Conservation (phyloP, 768 basidiomycete genomes). For the Naganishia randhawae region DNA sequence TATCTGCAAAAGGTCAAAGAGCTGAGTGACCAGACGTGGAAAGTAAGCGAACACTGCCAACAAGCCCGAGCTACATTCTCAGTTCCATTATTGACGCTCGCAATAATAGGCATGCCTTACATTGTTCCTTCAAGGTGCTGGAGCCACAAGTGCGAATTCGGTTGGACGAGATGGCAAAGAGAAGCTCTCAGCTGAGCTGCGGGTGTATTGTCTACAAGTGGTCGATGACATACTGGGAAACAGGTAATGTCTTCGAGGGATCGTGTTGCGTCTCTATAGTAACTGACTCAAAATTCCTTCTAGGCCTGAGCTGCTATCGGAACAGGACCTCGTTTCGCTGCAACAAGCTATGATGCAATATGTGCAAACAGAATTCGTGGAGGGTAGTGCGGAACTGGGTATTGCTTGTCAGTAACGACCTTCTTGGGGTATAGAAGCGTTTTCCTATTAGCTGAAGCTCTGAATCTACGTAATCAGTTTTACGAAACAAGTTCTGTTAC, state of each 20-base stretch:
- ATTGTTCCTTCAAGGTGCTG: conserved; percentile 51
- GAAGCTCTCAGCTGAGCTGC: conserved; percentile 45
- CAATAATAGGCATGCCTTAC: conserved; percentile 46
- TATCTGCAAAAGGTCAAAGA: conserved; percentile 74
- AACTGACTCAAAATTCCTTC: conserved; percentile 32
- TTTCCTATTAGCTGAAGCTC: conserved; percentile 18
- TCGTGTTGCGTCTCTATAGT: conserved; percentile 58
- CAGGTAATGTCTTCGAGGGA: conserved; percentile 43
- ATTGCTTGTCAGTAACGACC: conserved; percentile 65
- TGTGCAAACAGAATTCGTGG: conserved; percentile 81
- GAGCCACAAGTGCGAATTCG: conserved; percentile 36
- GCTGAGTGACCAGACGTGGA: conserved; percentile 68
- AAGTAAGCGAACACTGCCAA: conserved; percentile 76
- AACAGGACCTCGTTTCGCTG: conserved; percentile 51
- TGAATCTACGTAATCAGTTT: conserved; percentile 55
- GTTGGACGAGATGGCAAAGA: conserved; percentile 49
- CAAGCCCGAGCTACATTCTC: conserved; percentile 65
- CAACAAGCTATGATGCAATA: conserved; percentile 76
- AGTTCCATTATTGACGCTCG: neutral
- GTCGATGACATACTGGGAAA: conserved; percentile 47
- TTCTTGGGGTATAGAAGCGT: conserved; percentile 17
- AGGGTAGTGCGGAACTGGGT: conserved; percentile 74
- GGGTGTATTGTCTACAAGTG: conserved; percentile 49
- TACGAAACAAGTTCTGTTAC: conserved; percentile 71
- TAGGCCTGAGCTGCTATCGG: conserved; percentile 43